Evolutionary conservation across 164 flowering plant genomes (phyloP).

Genomic region (Tetracentron sinense): DNA sequence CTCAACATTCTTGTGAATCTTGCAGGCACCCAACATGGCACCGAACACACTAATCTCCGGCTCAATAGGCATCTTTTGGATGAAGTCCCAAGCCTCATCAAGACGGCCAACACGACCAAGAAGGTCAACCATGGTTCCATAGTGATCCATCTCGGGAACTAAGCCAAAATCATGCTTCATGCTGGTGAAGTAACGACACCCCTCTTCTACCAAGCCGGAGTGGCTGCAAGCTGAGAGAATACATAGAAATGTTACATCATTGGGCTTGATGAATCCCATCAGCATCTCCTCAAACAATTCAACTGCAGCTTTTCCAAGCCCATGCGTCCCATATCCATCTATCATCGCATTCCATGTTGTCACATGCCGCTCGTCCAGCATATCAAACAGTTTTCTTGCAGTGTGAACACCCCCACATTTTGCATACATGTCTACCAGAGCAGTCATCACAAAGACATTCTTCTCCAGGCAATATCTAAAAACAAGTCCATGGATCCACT

Average conservation of each 20-base stretch:
- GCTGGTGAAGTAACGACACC: constrained; percentile 40
- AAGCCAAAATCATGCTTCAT: constrained; percentile 63
- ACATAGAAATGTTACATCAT: constrained; percentile 66
- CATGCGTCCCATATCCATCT: constrained; percentile 91
- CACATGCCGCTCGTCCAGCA: constrained; percentile 66
- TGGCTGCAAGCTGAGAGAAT: constrained; percentile 86
- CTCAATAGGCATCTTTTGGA: constrained; percentile 63
- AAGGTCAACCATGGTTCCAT: constrained; percentile 86
- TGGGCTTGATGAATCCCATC: constrained; percentile 44
- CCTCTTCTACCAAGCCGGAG: constrained; percentile 77
- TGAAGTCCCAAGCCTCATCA: constrained; percentile 77
- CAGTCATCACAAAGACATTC: constrained; percentile 69
- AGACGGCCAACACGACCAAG: constrained; percentile 82
- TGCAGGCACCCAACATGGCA: constrained; percentile 94
- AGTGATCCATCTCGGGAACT: constrained; percentile 76
- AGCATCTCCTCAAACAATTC: constrained; percentile 64
- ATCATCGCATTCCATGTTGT: constrained; percentile 95
- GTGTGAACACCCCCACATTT: constrained; percentile 77
- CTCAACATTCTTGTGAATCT: constrained; percentile 77
- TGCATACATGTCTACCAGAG: constrained; percentile 93
- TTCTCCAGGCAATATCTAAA: constrained; percentile 50
- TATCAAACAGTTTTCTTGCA: constrained; percentile 73
- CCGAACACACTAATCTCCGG: constrained; percentile 76
- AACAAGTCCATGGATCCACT: constrained; percentile 78
- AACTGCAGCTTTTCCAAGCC: constrained; percentile 56